A percentile compares a stretch with the other conserved stretches of the same genome.
These are phyloP conservation scores for Datura wrightii DNA, from an alignment of 257 asterid genomes.

Conservation along the genomic window DNA sequence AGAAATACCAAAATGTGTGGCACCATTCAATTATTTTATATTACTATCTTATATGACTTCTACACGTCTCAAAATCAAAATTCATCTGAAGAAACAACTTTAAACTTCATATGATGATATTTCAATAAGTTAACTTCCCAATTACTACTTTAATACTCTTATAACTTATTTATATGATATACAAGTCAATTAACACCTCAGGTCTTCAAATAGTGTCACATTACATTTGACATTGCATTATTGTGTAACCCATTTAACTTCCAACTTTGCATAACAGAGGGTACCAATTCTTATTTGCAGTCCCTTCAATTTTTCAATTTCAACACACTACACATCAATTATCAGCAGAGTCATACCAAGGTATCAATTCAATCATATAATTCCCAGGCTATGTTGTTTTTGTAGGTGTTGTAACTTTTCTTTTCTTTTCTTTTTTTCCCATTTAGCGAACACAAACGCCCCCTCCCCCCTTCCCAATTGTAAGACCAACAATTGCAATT, in stretches of 20 bases:
- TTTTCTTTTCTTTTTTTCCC: background rate
- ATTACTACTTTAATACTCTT: background rate
- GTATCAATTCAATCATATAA: constrained; percentile 10
- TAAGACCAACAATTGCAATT: background rate
- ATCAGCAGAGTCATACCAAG: background rate
- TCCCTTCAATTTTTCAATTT: background rate
- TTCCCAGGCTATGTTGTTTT: background rate
- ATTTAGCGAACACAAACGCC: background rate
- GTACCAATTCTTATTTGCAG: background rate
- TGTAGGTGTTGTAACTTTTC: background rate
- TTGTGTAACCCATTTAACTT: background rate
- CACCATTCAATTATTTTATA: constrained; percentile 1
- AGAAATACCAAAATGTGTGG: background rate
- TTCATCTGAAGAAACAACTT: background rate
- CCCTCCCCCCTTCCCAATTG: background rate
- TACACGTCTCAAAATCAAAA: background rate
- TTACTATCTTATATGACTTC: background rate
- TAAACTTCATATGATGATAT: background rate
- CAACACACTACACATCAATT: constrained; percentile 4
- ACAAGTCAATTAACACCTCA: background rate
- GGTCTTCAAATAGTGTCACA: background rate
- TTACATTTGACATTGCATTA: background rate
- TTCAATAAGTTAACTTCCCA: background rate
- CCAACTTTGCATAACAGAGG: background rate
- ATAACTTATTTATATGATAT: background rate